Evolutionary conservation across 2,329 filamentous ascomycete genomes (phyloP).

Genomic region (Cladorrhinum sp.): DNA sequence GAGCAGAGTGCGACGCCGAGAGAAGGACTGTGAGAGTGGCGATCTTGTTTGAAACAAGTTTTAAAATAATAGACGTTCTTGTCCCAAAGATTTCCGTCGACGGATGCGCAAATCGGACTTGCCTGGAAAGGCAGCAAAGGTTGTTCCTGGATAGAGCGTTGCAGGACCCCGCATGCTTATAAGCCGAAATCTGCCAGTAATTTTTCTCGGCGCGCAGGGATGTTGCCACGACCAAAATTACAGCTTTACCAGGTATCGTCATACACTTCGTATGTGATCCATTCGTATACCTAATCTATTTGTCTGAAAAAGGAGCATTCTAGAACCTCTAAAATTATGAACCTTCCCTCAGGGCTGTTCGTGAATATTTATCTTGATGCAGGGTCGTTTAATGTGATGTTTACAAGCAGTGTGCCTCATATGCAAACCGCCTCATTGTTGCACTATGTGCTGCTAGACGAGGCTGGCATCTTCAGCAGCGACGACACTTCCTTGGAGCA

Average conservation of each 20-base stretch:
- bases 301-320: too few species aligned
- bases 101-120: constrained; percentile 19
- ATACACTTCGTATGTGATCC: too few species aligned
- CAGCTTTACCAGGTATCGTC: not conserved
- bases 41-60: constrained; percentile 12
- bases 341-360: too few species aligned
- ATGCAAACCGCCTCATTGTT: too few species aligned
- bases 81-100: not conserved
- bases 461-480: too few species aligned
- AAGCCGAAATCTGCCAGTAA: constrained; percentile 5
- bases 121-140: constrained; percentile 5
- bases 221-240: not conserved
- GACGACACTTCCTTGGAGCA: not conserved
- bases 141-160: constrained; percentile 15
- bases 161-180: constrained; percentile 19
- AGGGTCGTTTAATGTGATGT: too few species aligned
- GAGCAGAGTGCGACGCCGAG: too few species aligned
- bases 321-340: too few species aligned
- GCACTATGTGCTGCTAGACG: too few species aligned
- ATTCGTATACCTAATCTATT: too few species aligned
- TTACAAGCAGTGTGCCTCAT: too few species aligned
- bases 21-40: constrained; percentile 1
- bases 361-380: too few species aligned
- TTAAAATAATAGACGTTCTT: not conserved
- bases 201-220: constrained; percentile 1